Percentiles rank a stretch among this genome's conserved stretches.
Conservation (phyloP, 805 yeast species). For the Saturnispora kantuleensis region DNA sequence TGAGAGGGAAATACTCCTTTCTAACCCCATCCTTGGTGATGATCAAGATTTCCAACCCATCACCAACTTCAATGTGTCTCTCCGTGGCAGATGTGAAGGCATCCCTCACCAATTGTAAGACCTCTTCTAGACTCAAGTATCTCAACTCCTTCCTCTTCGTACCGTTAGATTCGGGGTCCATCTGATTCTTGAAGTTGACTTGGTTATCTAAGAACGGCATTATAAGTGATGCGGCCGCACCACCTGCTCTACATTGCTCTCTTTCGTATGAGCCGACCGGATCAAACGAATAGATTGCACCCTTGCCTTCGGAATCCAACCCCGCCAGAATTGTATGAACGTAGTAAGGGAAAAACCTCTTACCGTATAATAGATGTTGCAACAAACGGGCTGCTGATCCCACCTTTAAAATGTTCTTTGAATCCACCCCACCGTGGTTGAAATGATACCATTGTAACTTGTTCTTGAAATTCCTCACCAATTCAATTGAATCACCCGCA, state of each 20-base stretch:
- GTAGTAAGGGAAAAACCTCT: conserved; percentile 93
- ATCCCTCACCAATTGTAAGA: conserved; percentile 77
- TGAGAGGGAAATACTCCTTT: conserved; percentile 73
- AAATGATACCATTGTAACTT: conserved; percentile 88
- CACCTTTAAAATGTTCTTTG: conserved; percentile 50
- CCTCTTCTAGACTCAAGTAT: conserved; percentile 73
- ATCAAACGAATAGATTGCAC: conserved; percentile 92
- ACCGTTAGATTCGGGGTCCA: conserved; percentile 69
- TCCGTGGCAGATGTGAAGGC: conserved; percentile 96
- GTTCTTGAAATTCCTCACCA: conserved; percentile 62
- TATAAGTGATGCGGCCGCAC: conserved; percentile 90
- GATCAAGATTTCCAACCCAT: conserved; percentile 81
- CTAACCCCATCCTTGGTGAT: conserved; percentile 90
- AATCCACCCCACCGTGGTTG: conserved; percentile 42
- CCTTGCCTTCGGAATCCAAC: conserved; percentile 81
- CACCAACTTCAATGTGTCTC: conserved; percentile 98
- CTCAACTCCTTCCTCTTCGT: conserved; percentile 48
- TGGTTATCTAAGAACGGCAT: conserved; percentile 98
- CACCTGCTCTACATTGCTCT: conserved; percentile 96
- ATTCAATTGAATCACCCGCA: conserved; percentile 87
- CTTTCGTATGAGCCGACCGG: conserved; percentile 98
- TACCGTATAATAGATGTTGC: conserved; percentile 83
- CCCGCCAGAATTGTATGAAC: conserved; percentile 95
- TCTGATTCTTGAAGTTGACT: conserved; percentile 91
- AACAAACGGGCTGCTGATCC: conserved; percentile 80